Evolutionary conservation across 2,329 filamentous ascomycete genomes (phyloP).

Genomic region (Xenoacremonium recifei): DNA sequence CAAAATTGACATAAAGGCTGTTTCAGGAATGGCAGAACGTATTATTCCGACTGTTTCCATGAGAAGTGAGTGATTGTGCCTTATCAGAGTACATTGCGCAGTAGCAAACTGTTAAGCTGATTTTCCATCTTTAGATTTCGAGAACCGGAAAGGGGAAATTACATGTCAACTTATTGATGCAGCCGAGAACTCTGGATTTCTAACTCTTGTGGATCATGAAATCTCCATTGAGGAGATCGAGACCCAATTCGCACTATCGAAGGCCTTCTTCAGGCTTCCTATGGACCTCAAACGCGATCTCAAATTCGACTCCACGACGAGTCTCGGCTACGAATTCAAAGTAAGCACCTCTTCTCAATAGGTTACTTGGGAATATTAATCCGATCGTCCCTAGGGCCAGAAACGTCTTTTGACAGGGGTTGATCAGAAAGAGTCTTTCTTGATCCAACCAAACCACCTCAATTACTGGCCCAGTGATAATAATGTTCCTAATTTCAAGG

Average conservation of each 20-base stretch:
- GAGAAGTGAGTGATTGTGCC: slow-evolving; percentile 6
- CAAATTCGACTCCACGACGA: slow-evolving; percentile 43
- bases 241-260: slow-evolving; percentile 8
- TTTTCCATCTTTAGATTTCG: slow-evolving; percentile 33
- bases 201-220: slow-evolving; percentile 36
- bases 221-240: slow-evolving; percentile 36
- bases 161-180: slow-evolving; percentile 45
- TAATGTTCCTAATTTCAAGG: background rate
- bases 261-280: slow-evolving; percentile 45
- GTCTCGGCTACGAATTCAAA: slow-evolving; percentile 55
- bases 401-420: slow-evolving; percentile 1
- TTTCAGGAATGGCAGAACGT: slow-evolving; percentile 1
- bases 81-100: too few relatives aligned
- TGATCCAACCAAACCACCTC: background rate
- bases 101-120: too few relatives aligned
- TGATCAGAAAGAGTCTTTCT: slow-evolving; percentile 4
- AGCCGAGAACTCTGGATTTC: slow-evolving; percentile 52
- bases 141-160: slow-evolving; percentile 45
- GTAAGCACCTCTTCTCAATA: too few relatives aligned
- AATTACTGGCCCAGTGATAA: slow-evolving; percentile 2
- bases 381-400: too few relatives aligned
- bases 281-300: slow-evolving; percentile 44
- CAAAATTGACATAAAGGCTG: too few relatives aligned
- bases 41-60: slow-evolving; percentile 10
- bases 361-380: too few relatives aligned